Base-by-base conservation (phyloP, 495 filamentous ascomycete genomes). In the Pyrenula massariospora region DNA sequence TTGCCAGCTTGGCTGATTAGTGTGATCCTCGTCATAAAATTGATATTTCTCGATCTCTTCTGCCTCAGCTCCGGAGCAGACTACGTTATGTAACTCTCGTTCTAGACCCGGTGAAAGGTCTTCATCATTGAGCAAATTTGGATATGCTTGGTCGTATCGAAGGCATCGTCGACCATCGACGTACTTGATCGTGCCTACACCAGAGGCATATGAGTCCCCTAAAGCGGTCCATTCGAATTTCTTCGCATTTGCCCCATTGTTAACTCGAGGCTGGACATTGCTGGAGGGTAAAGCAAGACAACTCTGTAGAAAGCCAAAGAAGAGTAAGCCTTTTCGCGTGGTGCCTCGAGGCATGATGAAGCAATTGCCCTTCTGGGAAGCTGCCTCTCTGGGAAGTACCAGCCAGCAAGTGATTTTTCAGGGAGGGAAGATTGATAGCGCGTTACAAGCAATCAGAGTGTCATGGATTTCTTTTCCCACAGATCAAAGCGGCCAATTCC, bases 141-240 rank as follows among this genome's bases (percentile, higher is more conserved):
- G 54, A 15, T 56, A 56, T 10, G 54, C 31, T 50, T 15, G 11
- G 12, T 56, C 36, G 22, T 56, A 56, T 36, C 54, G 31, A 5
- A 56, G 54, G 48, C 54, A 56, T 42, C 54, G 54, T 2, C 54
- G 20, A 48, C 54, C 54, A 50, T 56, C 21, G 25, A 56, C 36
- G 48, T 56, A 56, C 1, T 49, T 23, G 22, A 22, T 48, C 0
- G 54, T 3, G 19, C 54, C 36, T 20, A 56, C 54, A 23, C 54
- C 54, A 0, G 54, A 56, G 0, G 54, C 36, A 48, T 56, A 56
- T 10, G 54, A 56, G 31, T 56, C 54, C 10, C 31, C 31, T 8
- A 42, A 15, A 42, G 31, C 31, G 15, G 31, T 42, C 31, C 31
- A 42, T 42, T 42, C 31, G 15, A 42, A 42, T 42, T 42, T 42